A percentile compares a stretch with the other conserved stretches of the same genome.
Evolutionary conservation across 1,139 yeast species (phyloP).

Genomic region (Sugiyamaella xylanicola): DNA sequence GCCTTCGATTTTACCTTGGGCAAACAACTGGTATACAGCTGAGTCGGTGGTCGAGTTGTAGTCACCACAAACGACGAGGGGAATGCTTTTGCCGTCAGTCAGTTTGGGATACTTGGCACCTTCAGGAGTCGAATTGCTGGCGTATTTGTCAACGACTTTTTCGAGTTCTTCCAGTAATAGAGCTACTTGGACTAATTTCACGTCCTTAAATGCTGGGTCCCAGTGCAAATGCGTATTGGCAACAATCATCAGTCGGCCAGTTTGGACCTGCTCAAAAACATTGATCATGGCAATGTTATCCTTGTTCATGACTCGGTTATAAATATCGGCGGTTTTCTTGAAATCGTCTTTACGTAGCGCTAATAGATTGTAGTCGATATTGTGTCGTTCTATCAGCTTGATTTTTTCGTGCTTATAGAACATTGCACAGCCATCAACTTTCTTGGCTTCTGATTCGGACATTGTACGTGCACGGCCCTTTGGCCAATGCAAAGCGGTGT

Average conservation of each 20-base stretch:
- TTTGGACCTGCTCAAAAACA: constrained; percentile 69
- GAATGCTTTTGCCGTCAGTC: constrained; percentile 64
- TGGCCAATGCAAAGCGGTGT: constrained; percentile 77
- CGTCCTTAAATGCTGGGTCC: constrained; percentile 98
- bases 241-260: constrained; percentile 72
- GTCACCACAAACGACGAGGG: constrained; percentile 90
- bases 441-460: constrained; percentile 75
- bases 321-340: constrained; percentile 90
- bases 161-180: constrained; percentile 87
- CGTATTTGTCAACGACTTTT: constrained; percentile 56
- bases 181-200: constrained; percentile 93
- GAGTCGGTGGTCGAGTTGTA: constrained; percentile 85
- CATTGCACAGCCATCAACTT: constrained; percentile 97
- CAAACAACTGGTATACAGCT: constrained; percentile 88
- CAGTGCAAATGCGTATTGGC: constrained; percentile 96
- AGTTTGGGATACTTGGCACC: constrained; percentile 39
- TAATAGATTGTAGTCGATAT: constrained; percentile 82
- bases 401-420: constrained; percentile 75
- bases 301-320: constrained; percentile 94
- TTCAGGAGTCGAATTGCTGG: constrained; percentile 44
- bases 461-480: constrained; percentile 93
- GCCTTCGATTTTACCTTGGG: constrained; percentile 67
- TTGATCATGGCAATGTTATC: constrained; percentile 87
- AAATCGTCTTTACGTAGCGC: constrained; percentile 88
- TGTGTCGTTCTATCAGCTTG: constrained; percentile 67